These are phyloP conservation scores for Apiospora arundinis DNA, from an alignment of 2,329 filamentous ascomycete species.

Conservation along the genomic window DNA sequence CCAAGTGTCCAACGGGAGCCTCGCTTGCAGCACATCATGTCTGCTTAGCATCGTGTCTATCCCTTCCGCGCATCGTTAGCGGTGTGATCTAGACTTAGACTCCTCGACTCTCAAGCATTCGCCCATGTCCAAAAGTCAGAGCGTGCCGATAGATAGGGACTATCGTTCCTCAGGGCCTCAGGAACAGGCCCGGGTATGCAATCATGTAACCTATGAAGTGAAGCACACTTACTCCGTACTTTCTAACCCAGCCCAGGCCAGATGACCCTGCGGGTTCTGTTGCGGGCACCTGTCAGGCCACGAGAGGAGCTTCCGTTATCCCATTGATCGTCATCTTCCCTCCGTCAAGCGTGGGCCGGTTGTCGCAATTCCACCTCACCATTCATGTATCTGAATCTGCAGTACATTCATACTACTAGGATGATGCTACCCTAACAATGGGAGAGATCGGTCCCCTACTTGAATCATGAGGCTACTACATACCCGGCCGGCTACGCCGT, in stretches of 20 bases:
- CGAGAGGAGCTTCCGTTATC: not conserved
- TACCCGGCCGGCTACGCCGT: not conserved
- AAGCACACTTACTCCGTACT: not conserved
- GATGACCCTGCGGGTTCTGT: not conserved
- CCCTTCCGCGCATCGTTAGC: conserved; percentile 3
- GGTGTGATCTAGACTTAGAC: not conserved
- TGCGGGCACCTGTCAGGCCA: conserved; percentile 10
- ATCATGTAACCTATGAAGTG: not conserved
- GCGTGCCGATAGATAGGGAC: not conserved
- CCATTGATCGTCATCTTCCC: not conserved
- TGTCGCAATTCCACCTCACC: conserved; percentile 1
- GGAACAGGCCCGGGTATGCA: not conserved
- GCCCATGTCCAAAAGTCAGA: not conserved
- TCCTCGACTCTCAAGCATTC: not conserved
- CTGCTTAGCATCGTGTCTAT: not conserved
- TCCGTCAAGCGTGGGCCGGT: not conserved
- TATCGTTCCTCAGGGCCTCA: not conserved
- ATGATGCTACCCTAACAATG: conserved; percentile 9
- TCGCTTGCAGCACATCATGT: not conserved
- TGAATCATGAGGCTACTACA: conserved; percentile 14
- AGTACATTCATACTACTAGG: not conserved
- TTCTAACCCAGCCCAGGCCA: not conserved
- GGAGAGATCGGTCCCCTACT: not conserved
- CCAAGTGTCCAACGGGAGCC: not conserved
- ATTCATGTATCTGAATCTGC: conserved; percentile 7